These are phyloP conservation scores for Haberlea rhodopensis DNA, from an alignment of 257 asterid genomes.

Conservation along the genomic window DNA sequence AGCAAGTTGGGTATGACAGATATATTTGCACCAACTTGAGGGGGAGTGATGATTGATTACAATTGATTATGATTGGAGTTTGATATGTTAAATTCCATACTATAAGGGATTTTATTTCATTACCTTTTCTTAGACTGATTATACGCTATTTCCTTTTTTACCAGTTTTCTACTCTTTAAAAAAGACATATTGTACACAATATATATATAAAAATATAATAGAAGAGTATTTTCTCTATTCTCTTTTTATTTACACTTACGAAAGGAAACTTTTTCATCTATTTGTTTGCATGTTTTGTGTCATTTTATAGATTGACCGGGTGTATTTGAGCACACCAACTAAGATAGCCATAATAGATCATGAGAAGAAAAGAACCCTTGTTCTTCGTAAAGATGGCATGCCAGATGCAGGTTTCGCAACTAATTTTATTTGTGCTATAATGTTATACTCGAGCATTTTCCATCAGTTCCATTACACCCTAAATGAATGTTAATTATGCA, in stretches of 20 bases:
- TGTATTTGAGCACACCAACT: constrained; percentile 71
- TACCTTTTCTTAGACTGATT: no score
- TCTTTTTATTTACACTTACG: background rate
- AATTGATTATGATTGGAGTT: no score
- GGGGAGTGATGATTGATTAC: no score
- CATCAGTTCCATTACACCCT: constrained; percentile 4
- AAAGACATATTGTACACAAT: no score
- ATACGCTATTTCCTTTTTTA: no score
- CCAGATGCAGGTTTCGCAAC: constrained; percentile 64
- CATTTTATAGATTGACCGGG: constrained; percentile 62
- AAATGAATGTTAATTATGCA: constrained; percentile 24
- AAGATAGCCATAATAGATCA: constrained; percentile 87
- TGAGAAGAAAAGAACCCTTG: constrained; percentile 79
- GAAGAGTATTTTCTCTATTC: no score
- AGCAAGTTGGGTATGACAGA: no score
- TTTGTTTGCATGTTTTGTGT: constrained; percentile 18
- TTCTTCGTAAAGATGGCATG: constrained; percentile 77
- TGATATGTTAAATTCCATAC: no score
- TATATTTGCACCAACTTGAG: no score
- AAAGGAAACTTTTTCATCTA: background rate
- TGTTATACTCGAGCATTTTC: constrained; percentile 18
- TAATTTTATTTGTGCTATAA: constrained; percentile 2
- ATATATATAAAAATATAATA: no score
- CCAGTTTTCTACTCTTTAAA: no score
- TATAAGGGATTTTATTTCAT: no score